These are phyloP conservation scores for Xylaria sp. DNA, from an alignment of 495 filamentous ascomycete species.

Conservation along the genomic window DNA sequence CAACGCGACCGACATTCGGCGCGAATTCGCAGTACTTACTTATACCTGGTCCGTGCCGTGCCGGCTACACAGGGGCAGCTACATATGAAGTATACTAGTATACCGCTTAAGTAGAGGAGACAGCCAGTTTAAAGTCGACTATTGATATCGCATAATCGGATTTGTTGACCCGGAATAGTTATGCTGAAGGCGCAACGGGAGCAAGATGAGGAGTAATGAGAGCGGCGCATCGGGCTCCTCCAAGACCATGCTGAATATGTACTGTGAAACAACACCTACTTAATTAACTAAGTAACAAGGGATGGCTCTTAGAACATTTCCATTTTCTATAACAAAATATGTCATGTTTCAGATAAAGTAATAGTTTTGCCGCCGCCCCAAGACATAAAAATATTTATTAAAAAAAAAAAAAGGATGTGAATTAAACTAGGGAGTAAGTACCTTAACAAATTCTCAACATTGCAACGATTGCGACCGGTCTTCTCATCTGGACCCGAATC, in stretches of 20 bases:
- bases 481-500: not conserved
- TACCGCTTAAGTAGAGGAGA: not conserved
- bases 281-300: not conserved
- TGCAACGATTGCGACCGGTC: conserved; percentile 20
- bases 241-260: not conserved
- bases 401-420: too few species aligned
- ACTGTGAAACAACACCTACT: not conserved
- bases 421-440: not conserved
- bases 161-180: not conserved
- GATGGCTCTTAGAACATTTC: not conserved
- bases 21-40: not conserved
- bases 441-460: not conserved
- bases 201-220: not conserved
- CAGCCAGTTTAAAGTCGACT: not conserved
- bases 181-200: not conserved
- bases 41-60: not conserved
- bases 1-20: conserved; percentile 3
- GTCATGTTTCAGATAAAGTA: not conserved
- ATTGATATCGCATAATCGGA: not conserved
- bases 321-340: not conserved
- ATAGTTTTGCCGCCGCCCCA: not conserved
- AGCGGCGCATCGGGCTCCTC: not conserved
- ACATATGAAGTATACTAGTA: too few species aligned
- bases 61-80: not conserved
- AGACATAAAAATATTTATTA: not conserved